Conservation (phyloP, 345 rosid genomes). For the Balakata baccata region DNA sequence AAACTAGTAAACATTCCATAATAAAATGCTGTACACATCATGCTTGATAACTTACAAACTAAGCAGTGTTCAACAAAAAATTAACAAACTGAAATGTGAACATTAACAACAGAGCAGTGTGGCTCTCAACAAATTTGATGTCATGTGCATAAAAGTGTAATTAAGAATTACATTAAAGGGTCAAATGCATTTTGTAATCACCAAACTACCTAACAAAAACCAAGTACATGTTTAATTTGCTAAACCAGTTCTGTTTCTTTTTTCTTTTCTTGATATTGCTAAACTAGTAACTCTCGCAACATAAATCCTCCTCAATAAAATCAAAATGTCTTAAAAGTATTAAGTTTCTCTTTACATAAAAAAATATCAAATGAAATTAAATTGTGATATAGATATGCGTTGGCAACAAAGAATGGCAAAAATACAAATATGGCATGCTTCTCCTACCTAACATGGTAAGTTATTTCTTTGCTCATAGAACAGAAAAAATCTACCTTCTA, state of each 20-base stretch:
- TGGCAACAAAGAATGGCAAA: background rate
- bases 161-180: background rate
- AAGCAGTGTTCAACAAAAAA: background rate
- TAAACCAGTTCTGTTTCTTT: background rate
- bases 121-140: background rate
- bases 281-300: background rate
- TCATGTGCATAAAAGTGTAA: background rate
- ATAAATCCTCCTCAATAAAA: background rate
- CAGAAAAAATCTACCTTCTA: background rate
- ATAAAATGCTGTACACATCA: background rate
- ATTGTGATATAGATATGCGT: background rate
- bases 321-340: background rate
- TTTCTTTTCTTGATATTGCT: background rate
- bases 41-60: background rate
- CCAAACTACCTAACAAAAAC: background rate
- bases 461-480: background rate
- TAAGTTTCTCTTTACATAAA: background rate
- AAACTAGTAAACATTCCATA: background rate
- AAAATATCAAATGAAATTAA: background rate
- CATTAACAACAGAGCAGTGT: background rate
- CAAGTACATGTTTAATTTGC: background rate
- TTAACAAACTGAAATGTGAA: background rate
- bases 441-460: background rate
- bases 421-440: background rate
- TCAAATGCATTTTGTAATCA: background rate